A percentile compares a stretch with the other conserved stretches of the same genome.
Evolutionary conservation across 2,329 filamentous ascomycete genomes (phyloP).

Genomic region (Dissoconium aciculare): DNA sequence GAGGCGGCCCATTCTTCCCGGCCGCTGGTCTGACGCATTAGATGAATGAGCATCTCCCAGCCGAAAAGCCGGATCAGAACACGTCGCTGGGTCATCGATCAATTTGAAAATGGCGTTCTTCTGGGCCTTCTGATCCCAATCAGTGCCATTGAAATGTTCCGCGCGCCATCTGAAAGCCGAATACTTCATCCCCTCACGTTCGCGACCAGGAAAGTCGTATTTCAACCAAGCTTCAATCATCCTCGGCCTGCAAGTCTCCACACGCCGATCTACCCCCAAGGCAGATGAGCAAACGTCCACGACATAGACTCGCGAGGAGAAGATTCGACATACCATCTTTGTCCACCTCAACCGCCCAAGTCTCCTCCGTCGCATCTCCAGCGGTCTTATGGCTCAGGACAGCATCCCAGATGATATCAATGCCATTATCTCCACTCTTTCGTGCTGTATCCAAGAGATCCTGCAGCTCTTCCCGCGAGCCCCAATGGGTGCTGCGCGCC

Average conservation of each 20-base stretch:
- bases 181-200: constrained; percentile 36
- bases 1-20: neutral
- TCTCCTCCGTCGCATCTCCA: constrained; percentile 50
- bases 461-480: constrained; percentile 45
- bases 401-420: constrained; percentile 53
- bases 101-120: constrained; percentile 52
- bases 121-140: constrained; percentile 45
- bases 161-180: constrained; percentile 49
- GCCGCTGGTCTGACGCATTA: neutral
- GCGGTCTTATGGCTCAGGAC: constrained; percentile 60
- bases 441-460: constrained; percentile 38
- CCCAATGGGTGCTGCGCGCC: constrained; percentile 51
- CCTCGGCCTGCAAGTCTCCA: constrained; percentile 39
- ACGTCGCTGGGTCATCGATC: constrained; percentile 28
- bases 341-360: constrained; percentile 49
- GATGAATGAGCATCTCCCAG: neutral
- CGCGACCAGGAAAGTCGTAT: constrained; percentile 48
- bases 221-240: constrained; percentile 55
- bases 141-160: constrained; percentile 53
- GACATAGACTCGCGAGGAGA: neutral
- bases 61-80: constrained; percentile 13
- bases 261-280: constrained; percentile 39
- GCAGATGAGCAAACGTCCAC: neutral
- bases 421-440: constrained; percentile 27
- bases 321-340: constrained; percentile 15